Conservation (phyloP, 2,329 filamentous ascomycete genomes). For the Exophiala oligosperma region DNA sequence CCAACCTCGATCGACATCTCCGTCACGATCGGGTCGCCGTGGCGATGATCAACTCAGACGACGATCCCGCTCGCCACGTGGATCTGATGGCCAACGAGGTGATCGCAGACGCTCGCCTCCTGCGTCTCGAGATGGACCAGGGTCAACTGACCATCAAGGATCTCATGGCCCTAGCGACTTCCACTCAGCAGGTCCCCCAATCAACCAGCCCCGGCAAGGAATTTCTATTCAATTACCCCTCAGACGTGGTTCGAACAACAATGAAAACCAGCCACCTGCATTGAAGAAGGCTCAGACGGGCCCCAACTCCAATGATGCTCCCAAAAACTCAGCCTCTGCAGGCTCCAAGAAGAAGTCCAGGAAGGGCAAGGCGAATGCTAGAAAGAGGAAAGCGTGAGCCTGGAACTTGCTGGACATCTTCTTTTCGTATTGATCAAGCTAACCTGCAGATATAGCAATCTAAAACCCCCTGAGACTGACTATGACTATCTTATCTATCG, state of each 20-base stretch:
- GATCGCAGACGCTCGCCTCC: slow-evolving; percentile 8
- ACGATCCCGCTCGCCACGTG: slow-evolving; percentile 13
- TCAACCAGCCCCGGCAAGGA: background rate
- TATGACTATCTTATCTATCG: background rate
- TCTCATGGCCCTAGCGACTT: background rate
- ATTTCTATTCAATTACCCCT: slow-evolving; percentile 13
- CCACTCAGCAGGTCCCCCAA: background rate
- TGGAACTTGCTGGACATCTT: background rate
- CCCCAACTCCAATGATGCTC: background rate
- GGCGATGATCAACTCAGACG: slow-evolving; percentile 1
- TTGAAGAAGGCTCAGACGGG: background rate
- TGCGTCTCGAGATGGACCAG: background rate
- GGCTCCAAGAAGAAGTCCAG: slow-evolving; percentile 14
- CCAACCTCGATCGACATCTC: slow-evolving; percentile 17
- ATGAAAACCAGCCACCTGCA: background rate
- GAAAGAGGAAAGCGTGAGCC: slow-evolving; percentile 5
- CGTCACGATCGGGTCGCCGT: background rate
- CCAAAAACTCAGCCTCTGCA: too few relatives aligned
- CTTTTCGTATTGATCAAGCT: slow-evolving; percentile 11
- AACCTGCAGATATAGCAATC: background rate
- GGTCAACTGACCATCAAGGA: background rate
- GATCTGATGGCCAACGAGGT: slow-evolving; percentile 9
- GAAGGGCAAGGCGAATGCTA: slow-evolving; percentile 11
- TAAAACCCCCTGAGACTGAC: background rate
- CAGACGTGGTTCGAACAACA: slow-evolving; percentile 11